Base-by-base conservation (phyloP, 140 eudicot genomes). In the Anethum foeniculum region DNA sequence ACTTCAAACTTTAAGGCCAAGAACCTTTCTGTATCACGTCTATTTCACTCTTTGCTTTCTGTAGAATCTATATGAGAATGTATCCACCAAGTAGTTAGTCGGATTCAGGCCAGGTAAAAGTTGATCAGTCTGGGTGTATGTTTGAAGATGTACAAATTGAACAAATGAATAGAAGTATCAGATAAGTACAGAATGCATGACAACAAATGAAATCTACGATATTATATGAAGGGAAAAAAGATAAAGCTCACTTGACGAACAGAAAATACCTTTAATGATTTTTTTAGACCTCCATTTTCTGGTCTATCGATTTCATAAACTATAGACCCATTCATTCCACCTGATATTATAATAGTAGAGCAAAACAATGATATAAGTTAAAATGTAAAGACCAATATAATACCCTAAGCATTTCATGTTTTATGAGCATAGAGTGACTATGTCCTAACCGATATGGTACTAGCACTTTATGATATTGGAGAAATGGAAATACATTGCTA, bases 261-360 rank as follows among this genome's bases (percentile, higher is more conserved):
- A 75, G 81, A 73, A 41, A 81, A 69, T 85, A 85, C 99, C 99
- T 95, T 95, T 74, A 92, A 14, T 1, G 98, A 72, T 81, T 89
- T 95, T 64, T 87, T 80, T 52, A 95, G 96, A 81, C 99, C 98
- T 77, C 72, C 85, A 75, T 95, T 95, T 83, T 95, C 98, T 78
- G 99, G 99, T 85, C 99, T 88, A 65, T 91, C 99, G 13, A 95
- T 96, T 87, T 95, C 99, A 84, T 85, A 85, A 68, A 87, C 86
- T 81, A 95, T 89, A 78, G 99, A 95, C 34, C 98, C 99, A 84
- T 92, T 95, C 97, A 95, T 91, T 81, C 99, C 99, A 81, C 99
- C 98, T 94, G 87, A 81, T 74, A 67, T 69, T 69, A 13, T 75
- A 76, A 34, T 75, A 44, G 30, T 52, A 12, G 30, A 9, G 13